A percentile compares a stretch with the other conserved stretches of the same genome.
Conservation (phyloP, 345 rosid genomes). For the Melaleuca quinquenervia region DNA sequence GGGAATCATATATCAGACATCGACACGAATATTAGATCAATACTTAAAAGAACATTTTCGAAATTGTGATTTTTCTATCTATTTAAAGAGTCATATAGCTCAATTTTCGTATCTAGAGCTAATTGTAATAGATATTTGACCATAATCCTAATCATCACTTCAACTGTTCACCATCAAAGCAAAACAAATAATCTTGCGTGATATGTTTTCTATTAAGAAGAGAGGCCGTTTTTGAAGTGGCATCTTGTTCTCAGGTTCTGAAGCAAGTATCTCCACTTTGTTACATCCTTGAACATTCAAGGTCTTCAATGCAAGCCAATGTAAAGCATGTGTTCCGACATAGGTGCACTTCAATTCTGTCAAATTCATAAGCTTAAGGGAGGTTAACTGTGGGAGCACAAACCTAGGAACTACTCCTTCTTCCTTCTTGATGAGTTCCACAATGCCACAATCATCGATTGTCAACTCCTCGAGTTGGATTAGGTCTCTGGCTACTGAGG, state of each 20-base stretch:
- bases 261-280: not conserved
- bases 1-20: not conserved
- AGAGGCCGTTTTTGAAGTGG: not conserved
- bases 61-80: fast-evolving
- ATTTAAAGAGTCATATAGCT: not conserved
- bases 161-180: not conserved
- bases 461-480: too few species aligned
- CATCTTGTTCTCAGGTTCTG: not conserved
- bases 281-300: fast-evolving
- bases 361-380: too few species aligned
- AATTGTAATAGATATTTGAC: not conserved
- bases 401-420: too few species aligned
- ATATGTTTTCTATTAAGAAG: not conserved
- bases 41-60: not conserved
- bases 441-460: too few species aligned
- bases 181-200: not conserved
- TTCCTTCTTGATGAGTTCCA: too few species aligned
- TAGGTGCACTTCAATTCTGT: too few species aligned
- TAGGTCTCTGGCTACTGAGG: too few species aligned
- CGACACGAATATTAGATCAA: fast-evolving
- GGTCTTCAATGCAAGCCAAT: not conserved
- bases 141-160: not conserved
- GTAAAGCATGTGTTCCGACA: not conserved
- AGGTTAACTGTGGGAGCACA: too few species aligned
- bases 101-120: not conserved